Evolutionary conservation across 2,329 filamentous ascomycete genomes (phyloP).

Genomic region (Chaetoscypha palmicola): DNA sequence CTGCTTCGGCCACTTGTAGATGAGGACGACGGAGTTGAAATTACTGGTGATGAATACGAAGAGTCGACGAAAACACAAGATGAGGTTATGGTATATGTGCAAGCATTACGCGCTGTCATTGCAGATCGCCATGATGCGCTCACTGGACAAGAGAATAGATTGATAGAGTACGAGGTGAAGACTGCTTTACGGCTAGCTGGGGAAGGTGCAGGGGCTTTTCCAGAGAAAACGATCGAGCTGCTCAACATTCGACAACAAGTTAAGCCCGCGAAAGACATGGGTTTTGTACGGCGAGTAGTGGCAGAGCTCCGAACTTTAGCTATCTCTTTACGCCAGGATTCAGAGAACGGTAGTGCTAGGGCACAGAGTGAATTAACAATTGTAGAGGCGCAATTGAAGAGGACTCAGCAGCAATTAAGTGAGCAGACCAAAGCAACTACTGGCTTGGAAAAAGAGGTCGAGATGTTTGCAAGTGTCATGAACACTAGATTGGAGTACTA

Average conservation of each 20-base stretch:
- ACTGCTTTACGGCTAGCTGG: slow-evolving; percentile 53
- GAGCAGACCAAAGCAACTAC: slow-evolving; percentile 44
- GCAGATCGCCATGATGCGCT: slow-evolving; percentile 73
- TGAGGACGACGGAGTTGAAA: slow-evolving; percentile 66
- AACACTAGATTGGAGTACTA: slow-evolving; percentile 87
- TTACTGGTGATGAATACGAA: slow-evolving; percentile 85
- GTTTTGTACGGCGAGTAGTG: slow-evolving; percentile 65
- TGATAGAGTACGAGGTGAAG: slow-evolving; percentile 67
- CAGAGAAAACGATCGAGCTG: slow-evolving; percentile 51
- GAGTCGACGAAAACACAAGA: slow-evolving; percentile 83
- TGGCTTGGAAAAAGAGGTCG: slow-evolving; percentile 60
- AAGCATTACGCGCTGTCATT: slow-evolving; percentile 65
- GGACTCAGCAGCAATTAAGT: slow-evolving; percentile 47
- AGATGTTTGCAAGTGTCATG: slow-evolving; percentile 70
- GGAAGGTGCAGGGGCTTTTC: slow-evolving; percentile 61
- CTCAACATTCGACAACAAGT: slow-evolving; percentile 40
- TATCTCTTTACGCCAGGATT: slow-evolving; percentile 52
- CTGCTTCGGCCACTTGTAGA: slow-evolving; percentile 73
- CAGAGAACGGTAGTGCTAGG: slow-evolving; percentile 45
- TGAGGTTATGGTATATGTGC: slow-evolving; percentile 79
- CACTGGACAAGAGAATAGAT: slow-evolving; percentile 45
- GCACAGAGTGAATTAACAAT: slow-evolving; percentile 58
- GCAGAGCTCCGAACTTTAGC: slow-evolving; percentile 60
- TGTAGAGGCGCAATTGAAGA: slow-evolving; percentile 54
- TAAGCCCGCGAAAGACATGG: slow-evolving; percentile 43